Conservation (phyloP, 2,329 filamentous ascomycete genomes). For the Claviceps pusilla region DNA sequence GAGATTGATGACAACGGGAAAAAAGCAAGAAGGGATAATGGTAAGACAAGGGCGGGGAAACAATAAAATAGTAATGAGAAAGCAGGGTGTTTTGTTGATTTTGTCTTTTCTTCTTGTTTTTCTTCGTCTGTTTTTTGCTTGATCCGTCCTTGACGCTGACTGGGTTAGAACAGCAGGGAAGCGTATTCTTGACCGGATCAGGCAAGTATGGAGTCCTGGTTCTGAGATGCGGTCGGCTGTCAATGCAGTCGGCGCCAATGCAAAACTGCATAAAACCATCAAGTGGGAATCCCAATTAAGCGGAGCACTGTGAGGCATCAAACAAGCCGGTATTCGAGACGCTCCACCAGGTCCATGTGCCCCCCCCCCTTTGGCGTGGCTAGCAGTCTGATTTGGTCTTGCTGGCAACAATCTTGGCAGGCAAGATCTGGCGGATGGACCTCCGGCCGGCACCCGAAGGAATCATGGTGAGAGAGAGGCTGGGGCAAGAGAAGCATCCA, state of each 20-base stretch:
- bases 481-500: background rate
- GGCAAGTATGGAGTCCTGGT: slow-evolving; percentile 3
- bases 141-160: background rate
- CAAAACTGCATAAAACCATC: slow-evolving; percentile 2
- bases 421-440: too few relatives aligned
- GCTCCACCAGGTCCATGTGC: background rate
- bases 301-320: background rate
- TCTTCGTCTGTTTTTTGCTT: background rate
- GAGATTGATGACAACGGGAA: background rate
- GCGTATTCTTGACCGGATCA: slow-evolving; percentile 3
- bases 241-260: slow-evolving; percentile 3
- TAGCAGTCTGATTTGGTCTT: background rate
- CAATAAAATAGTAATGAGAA: background rate
- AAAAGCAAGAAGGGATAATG: background rate
- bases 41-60: background rate
- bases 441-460: background rate
- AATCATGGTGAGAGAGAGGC: background rate
- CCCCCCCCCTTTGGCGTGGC: background rate
- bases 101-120: background rate
- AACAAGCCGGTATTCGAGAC: background rate
- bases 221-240: slow-evolving; percentile 2
- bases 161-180: slow-evolving; percentile 1
- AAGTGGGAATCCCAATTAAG: slow-evolving; percentile 4
- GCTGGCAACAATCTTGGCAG: too few relatives aligned
- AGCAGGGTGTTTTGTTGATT: background rate